phyloP scores from a whole-genome alignment of 768 basidiomycete species.

The Tulasnella sp. region DNA sequence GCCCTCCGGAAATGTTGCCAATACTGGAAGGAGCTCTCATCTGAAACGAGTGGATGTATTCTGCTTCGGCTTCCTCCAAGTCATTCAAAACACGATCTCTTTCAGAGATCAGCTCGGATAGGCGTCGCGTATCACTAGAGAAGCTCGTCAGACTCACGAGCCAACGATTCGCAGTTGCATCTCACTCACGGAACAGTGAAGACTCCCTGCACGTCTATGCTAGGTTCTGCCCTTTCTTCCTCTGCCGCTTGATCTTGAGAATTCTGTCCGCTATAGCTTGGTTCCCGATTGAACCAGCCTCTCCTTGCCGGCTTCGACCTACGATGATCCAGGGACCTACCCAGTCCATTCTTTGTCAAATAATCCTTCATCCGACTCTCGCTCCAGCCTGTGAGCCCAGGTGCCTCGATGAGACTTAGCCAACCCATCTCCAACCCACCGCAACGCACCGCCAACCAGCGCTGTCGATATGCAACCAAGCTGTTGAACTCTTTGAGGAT shows the following conservation, averaged over 20 bases:
- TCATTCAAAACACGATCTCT: constrained; percentile 69
- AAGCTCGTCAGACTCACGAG: background rate
- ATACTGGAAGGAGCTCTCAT: constrained; percentile 32
- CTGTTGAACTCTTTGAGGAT: constrained; percentile 53
- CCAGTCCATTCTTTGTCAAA: constrained; percentile 54
- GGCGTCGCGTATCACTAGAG: constrained; percentile 51
- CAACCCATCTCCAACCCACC: constrained; percentile 66
- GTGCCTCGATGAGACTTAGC: constrained; percentile 51
- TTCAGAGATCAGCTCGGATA: constrained; percentile 62
- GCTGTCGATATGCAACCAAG: constrained; percentile 42
- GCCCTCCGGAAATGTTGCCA: background rate
- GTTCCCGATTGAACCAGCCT: constrained; percentile 6
- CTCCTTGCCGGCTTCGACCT: constrained; percentile 23
- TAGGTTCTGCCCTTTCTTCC: constrained; percentile 36
- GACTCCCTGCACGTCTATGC: constrained; percentile 58
- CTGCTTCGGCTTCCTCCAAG: constrained; percentile 68
- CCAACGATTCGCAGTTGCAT: background rate
- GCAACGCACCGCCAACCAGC: constrained; percentile 56
- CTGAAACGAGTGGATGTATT: constrained; percentile 66
- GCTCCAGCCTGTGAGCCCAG: constrained; percentile 61
- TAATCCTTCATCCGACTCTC: constrained; percentile 65
- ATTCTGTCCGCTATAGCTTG: constrained; percentile 13
- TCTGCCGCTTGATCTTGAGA: background rate
- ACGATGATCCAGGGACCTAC: constrained; percentile 22
- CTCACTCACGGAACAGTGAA: constrained; percentile 60